phyloP scores from a whole-genome alignment of 305 asterid species.

The Rubia balearica region DNA sequence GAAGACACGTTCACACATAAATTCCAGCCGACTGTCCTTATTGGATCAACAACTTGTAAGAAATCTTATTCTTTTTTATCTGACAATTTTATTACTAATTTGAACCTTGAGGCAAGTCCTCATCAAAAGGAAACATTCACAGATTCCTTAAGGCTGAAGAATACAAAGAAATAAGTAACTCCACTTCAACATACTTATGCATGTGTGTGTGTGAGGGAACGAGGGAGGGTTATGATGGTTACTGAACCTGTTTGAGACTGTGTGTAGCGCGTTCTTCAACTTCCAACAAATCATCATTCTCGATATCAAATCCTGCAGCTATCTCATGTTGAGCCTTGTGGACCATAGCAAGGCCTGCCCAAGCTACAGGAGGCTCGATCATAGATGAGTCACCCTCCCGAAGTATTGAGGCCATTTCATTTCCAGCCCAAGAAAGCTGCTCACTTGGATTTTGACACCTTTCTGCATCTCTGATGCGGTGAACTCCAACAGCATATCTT shows the following conservation, averaged over 20 bases:
- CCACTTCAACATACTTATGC: neutral
- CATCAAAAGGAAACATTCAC: neutral
- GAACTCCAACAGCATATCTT: conserved; percentile 84
- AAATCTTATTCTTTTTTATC: neutral
- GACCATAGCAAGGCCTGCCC: conserved; percentile 94
- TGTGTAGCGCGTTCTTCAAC: conserved; percentile 70
- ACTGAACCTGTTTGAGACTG: conserved; percentile 78
- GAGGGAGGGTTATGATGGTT: conserved; percentile 4
- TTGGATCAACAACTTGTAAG: neutral
- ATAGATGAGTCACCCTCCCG: conserved; percentile 76
- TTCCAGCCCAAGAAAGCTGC: conserved; percentile 95
- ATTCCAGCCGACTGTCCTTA: neutral
- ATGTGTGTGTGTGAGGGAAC: neutral
- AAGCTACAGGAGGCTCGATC: conserved; percentile 75
- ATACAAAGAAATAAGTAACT: neutral
- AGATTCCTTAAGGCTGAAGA: neutral
- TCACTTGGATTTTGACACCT: conserved; percentile 87
- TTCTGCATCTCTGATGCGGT: conserved; percentile 90
- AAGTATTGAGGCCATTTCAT: conserved; percentile 91
- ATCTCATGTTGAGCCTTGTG: conserved; percentile 95
- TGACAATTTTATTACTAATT: neutral
- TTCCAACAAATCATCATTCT: conserved; percentile 57
- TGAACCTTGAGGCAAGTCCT: neutral
- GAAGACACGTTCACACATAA: neutral
- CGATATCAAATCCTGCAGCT: conserved; percentile 82